phyloP scores from a whole-genome alignment of 1,139 yeast genomes.

The Saccharomyces hybrid region DNA sequence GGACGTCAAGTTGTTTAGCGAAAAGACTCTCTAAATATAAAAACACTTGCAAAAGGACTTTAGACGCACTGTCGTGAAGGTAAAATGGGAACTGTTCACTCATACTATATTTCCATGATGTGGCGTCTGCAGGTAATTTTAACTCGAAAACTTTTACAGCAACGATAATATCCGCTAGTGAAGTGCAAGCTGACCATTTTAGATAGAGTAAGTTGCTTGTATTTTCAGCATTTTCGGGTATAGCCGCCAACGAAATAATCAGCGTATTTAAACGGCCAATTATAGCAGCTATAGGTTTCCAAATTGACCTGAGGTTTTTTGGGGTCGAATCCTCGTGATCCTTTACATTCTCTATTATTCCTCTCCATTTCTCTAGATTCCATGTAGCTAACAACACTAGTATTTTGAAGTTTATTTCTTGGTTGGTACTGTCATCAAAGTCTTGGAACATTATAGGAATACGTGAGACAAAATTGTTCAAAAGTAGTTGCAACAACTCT shows the following conservation, averaged over 20 bases:
- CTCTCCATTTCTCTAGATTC: slow-evolving; percentile 27
- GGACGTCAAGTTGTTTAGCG: slow-evolving; percentile 28
- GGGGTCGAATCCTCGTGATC: not conserved
- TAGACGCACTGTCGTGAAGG: slow-evolving; percentile 14
- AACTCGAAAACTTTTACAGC: slow-evolving; percentile 30
- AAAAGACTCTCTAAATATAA: slow-evolving; percentile 32
- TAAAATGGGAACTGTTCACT: slow-evolving; percentile 15
- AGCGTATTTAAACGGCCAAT: slow-evolving; percentile 12
- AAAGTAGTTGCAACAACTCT: slow-evolving; percentile 15
- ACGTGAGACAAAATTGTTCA: slow-evolving; percentile 13
- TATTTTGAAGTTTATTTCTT: slow-evolving; percentile 22
- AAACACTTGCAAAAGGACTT: slow-evolving; percentile 29
- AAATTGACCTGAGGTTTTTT: slow-evolving; percentile 8
- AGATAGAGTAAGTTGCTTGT: slow-evolving; percentile 9
- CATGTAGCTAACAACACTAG: slow-evolving; percentile 24
- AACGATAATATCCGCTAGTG: slow-evolving; percentile 26
- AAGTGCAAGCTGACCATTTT: slow-evolving; percentile 19
- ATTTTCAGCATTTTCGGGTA: slow-evolving; percentile 1
- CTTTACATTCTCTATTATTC: slow-evolving; percentile 6
- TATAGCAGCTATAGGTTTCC: slow-evolving; percentile 12
- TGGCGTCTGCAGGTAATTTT: slow-evolving; percentile 20
- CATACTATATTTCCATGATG: slow-evolving; percentile 18
- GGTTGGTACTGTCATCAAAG: slow-evolving; percentile 10
- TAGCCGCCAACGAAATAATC: slow-evolving; percentile 8
- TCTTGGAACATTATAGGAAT: slow-evolving; percentile 13